Conservation (phyloP, 208 protist species). For the Endotrypanum monterogeii region DNA sequence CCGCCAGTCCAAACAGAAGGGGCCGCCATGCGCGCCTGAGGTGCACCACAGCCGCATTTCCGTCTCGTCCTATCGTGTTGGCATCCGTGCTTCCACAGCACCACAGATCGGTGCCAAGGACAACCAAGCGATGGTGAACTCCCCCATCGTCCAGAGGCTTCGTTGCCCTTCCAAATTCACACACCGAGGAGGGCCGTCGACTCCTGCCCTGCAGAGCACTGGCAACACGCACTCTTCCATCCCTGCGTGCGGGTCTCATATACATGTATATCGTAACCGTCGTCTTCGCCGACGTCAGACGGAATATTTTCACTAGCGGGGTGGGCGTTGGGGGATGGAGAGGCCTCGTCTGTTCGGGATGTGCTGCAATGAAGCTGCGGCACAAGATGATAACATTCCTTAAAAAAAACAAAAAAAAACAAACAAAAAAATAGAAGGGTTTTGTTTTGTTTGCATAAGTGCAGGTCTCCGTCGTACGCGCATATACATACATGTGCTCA, state of each 20-base stretch:
- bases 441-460: no score
- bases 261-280: constrained; percentile 1
- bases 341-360: no score
- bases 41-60: background rate
- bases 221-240: background rate
- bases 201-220: background rate
- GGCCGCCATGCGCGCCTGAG: background rate
- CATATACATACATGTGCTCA: no score
- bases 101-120: background rate
- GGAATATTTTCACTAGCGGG: background rate
- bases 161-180: background rate
- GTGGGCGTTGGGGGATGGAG: no score
- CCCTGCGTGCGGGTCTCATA: background rate
- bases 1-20: background rate
- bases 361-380: no score
- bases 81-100: background rate
- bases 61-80: background rate
- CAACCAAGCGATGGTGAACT: background rate
- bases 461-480: no score
- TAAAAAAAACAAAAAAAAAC: no score
- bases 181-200: background rate
- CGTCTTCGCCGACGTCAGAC: background rate
- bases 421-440: no score
- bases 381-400: no score
- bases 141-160: background rate